phyloP scores from a whole-genome alignment of 257 asterid species.

The Ligustrum vulgare region DNA sequence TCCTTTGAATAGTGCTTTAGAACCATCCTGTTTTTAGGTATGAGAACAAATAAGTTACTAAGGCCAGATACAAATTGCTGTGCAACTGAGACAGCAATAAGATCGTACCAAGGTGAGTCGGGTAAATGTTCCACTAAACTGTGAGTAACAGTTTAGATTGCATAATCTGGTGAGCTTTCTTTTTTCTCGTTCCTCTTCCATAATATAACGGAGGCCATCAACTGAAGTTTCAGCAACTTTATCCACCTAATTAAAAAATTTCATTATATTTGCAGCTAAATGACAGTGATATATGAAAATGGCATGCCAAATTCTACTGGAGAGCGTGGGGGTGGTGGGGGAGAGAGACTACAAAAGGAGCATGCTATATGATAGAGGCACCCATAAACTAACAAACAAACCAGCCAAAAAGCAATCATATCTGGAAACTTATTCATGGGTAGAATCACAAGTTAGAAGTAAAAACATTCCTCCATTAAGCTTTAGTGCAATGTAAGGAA shows the following conservation, averaged over 20 bases:
- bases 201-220: slow-evolving; percentile 60
- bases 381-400: background rate
- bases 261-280: slow-evolving; percentile 10
- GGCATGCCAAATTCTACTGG: background rate
- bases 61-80: slow-evolving; percentile 6
- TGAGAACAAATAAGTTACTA: slow-evolving; percentile 13
- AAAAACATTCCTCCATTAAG: background rate
- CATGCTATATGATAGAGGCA: background rate
- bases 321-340: background rate
- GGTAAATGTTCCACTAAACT: slow-evolving; percentile 85
- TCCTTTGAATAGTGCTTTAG: slow-evolving; percentile 77
- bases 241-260: slow-evolving; percentile 58
- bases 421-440: background rate
- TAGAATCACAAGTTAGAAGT: background rate
- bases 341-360: background rate
- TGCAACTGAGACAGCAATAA: slow-evolving; percentile 11
- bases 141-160: slow-evolving; percentile 61
- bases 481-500: background rate
- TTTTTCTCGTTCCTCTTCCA: slow-evolving; percentile 72
- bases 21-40: slow-evolving; percentile 77
- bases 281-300: background rate
- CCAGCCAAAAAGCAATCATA: background rate
- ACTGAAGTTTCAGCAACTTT: slow-evolving; percentile 46
- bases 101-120: slow-evolving; percentile 70
- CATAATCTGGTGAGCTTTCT: slow-evolving; percentile 59